phyloP scores from a whole-genome alignment of 495 filamentous ascomycete species.

The Aspergillus sclerotiicarbonarius region DNA sequence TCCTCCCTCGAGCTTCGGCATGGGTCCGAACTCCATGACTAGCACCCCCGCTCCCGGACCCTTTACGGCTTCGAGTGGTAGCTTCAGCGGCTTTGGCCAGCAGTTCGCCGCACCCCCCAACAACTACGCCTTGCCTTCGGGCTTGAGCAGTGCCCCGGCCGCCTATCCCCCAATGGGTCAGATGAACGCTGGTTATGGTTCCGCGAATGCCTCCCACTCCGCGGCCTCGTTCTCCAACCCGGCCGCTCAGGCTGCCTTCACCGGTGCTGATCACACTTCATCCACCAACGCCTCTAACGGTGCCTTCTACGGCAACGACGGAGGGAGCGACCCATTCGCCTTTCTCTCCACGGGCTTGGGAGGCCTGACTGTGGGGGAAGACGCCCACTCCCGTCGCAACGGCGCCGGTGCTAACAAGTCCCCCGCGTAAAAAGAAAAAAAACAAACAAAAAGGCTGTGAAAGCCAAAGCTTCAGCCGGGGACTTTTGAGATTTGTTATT shows the following conservation, averaged over 20 bases:
- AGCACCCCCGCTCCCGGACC: slow-evolving; percentile 82
- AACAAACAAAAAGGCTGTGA: too few relatives aligned
- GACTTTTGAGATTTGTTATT: slow-evolving; percentile 11
- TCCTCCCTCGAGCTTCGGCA: slow-evolving; percentile 71
- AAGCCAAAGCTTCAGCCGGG: slow-evolving; percentile 18
- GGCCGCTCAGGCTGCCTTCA: slow-evolving; percentile 86
- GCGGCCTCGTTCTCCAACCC: slow-evolving; percentile 91
- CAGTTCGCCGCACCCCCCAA: slow-evolving; percentile 86
- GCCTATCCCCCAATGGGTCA: slow-evolving; percentile 79
- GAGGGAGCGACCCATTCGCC: slow-evolving; percentile 77
- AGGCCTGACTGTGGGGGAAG: slow-evolving; percentile 76
- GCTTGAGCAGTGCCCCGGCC: slow-evolving; percentile 72
- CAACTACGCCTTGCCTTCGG: slow-evolving; percentile 89
- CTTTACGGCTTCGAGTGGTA: slow-evolving; percentile 70
- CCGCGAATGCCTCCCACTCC: slow-evolving; percentile 66
- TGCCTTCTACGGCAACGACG: slow-evolving; percentile 57
- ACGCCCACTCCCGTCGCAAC: slow-evolving; percentile 74
- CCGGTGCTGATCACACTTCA: slow-evolving; percentile 71
- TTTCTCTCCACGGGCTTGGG: slow-evolving; percentile 84
- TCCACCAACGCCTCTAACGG: slow-evolving; percentile 54
- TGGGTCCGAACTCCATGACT: slow-evolving; percentile 75
- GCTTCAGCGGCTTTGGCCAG: slow-evolving; percentile 75
- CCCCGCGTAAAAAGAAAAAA: slow-evolving; percentile 49
- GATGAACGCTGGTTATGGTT: slow-evolving; percentile 68
- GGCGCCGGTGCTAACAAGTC: slow-evolving; percentile 55